These are phyloP conservation scores for Schoenoplectus tabernaemontani DNA, from an alignment of 202 grass and related monocot species.

Conservation along the genomic window DNA sequence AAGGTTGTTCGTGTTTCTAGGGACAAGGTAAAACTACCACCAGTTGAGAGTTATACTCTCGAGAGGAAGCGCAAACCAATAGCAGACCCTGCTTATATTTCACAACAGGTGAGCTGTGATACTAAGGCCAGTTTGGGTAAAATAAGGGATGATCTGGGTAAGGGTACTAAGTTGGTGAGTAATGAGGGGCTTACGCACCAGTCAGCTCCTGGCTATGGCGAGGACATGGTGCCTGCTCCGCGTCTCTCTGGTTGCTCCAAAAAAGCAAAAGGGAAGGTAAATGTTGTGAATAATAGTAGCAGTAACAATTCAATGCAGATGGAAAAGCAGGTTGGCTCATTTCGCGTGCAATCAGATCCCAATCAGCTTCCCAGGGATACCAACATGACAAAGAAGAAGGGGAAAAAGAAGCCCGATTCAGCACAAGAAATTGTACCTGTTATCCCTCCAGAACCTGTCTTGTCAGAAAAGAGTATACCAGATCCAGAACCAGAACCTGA, in stretches of 20 bases:
- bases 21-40: conserved; percentile 41
- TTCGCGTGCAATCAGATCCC: conserved; percentile 28
- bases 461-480: conserved; percentile 32
- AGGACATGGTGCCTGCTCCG: background rate
- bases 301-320: conserved; percentile 11
- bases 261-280: conserved; percentile 51
- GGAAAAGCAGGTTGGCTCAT: conserved; percentile 39
- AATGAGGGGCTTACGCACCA: conserved; percentile 29
- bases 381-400: conserved; percentile 69
- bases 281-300: conserved; percentile 26
- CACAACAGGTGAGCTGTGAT: conserved; percentile 25
- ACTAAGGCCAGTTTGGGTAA: conserved; percentile 34
- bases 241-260: conserved; percentile 39
- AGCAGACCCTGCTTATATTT: conserved; percentile 26
- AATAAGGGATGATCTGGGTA: conserved; percentile 32
- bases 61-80: conserved; percentile 60
- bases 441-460: conserved; percentile 29
- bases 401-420: conserved; percentile 63
- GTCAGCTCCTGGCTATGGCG: conserved; percentile 5
- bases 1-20: conserved; percentile 23
- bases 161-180: conserved; percentile 29
- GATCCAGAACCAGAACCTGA: conserved; percentile 48
- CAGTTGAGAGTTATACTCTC: conserved; percentile 35
- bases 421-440: conserved; percentile 26
- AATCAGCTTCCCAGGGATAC: conserved; percentile 36